phyloP scores from a whole-genome alignment of 2,329 filamentous ascomycete genomes.

The Epichloe sp. region DNA sequence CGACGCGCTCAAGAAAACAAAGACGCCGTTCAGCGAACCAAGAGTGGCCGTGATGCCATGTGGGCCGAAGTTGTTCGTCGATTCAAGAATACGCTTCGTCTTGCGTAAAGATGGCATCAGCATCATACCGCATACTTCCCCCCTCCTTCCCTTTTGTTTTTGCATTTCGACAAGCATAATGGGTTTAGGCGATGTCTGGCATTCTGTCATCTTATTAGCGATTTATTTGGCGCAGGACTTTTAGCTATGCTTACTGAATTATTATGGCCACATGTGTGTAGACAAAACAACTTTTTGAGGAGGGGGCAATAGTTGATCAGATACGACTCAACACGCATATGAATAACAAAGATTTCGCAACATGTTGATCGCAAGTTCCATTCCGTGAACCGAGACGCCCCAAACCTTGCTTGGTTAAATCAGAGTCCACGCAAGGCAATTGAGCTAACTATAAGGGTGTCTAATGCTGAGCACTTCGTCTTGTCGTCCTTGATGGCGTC shows the following conservation, averaged over 20 bases:
- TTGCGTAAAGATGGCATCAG: not conserved
- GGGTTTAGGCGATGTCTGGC: not conserved
- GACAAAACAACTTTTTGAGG: not conserved
- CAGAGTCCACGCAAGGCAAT: constrained; percentile 50
- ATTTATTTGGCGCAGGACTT: not conserved
- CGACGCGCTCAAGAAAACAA: constrained; percentile 53
- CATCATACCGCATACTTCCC: not conserved
- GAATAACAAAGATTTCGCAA: not conserved
- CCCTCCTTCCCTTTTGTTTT: not conserved
- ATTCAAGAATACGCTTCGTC: constrained; percentile 25
- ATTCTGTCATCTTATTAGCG: not conserved
- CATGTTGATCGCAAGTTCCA: not conserved
- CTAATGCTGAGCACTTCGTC: constrained; percentile 41
- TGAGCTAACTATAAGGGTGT: constrained; percentile 56
- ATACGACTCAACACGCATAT: constrained; percentile 1
- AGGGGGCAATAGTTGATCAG: not conserved
- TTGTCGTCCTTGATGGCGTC: constrained; percentile 30
- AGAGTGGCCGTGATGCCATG: constrained; percentile 49
- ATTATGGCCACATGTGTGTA: not conserved
- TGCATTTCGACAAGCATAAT: not conserved
- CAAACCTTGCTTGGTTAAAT: not conserved
- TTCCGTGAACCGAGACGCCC: not conserved
- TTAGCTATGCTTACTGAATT: not conserved
- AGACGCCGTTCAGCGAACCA: constrained; percentile 53
- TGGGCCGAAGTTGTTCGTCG: constrained; percentile 47